Conservation (phyloP, 2,329 filamentous ascomycete species). For the Bipolaris victoriae region DNA sequence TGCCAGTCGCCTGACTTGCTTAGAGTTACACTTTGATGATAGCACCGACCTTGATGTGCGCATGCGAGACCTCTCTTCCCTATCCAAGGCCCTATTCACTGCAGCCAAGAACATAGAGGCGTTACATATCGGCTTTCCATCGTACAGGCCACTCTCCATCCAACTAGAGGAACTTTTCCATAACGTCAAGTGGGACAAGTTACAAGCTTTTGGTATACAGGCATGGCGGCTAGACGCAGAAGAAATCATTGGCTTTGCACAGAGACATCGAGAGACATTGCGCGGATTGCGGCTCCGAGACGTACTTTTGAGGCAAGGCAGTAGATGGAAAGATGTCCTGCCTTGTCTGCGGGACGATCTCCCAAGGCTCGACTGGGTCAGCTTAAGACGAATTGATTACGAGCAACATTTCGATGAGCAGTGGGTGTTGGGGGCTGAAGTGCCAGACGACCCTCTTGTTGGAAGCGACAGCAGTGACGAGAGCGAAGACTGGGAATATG, state of each 20-base stretch:
- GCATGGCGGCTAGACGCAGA: constrained; percentile 66
- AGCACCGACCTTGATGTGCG: constrained; percentile 62
- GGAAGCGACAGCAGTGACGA: constrained; percentile 54
- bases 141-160: constrained; percentile 62
- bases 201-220: constrained; percentile 69
- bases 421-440: constrained; percentile 54
- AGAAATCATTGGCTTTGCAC: constrained; percentile 65
- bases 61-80: constrained; percentile 62
- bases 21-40: constrained; percentile 69
- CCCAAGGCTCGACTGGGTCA: constrained; percentile 65
- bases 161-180: constrained; percentile 68
- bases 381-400: constrained; percentile 67
- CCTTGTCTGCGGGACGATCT: constrained; percentile 62
- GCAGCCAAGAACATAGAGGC: constrained; percentile 66
- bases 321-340: constrained; percentile 67
- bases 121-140: constrained; percentile 69
- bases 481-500: constrained; percentile 44
- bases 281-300: constrained; percentile 65
- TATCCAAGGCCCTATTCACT: constrained; percentile 65
- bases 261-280: constrained; percentile 62
- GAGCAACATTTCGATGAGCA: constrained; percentile 60
- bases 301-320: constrained; percentile 65
- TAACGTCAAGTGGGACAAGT: constrained; percentile 64
- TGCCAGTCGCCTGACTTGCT: constrained; percentile 63
- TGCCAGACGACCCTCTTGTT: constrained; percentile 54